Percentiles rank a stretch among this genome's conserved stretches.
Evolutionary conservation across 2,329 filamentous ascomycete genomes (phyloP).

Genomic region (Aspergillus versicolor): DNA sequence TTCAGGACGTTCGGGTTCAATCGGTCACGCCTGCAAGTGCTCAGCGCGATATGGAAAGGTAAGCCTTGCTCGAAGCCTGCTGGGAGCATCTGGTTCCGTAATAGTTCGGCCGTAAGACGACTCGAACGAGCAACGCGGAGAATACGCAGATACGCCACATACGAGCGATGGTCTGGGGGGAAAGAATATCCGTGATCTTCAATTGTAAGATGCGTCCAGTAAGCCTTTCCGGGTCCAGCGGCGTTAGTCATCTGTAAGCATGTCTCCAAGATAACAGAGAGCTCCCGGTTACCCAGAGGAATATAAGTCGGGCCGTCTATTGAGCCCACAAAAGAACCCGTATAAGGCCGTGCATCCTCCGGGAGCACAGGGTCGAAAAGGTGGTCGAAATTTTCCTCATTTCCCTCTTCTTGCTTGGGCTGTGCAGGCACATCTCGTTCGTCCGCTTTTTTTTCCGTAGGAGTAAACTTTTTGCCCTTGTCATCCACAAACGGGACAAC

Average conservation of each 20-base stretch:
- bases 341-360: not conserved
- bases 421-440: not conserved
- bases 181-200: slow-evolving; percentile 52
- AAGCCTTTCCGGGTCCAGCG: slow-evolving; percentile 64
- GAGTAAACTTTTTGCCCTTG: slow-evolving; percentile 17
- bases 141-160: slow-evolving; percentile 65
- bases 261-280: slow-evolving; percentile 69
- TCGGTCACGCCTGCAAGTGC: slow-evolving; percentile 71
- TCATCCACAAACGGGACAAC: slow-evolving; percentile 34
- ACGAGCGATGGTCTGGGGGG: slow-evolving; percentile 70
- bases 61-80: slow-evolving; percentile 45
- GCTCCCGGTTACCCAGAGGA: slow-evolving; percentile 52
- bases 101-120: slow-evolving; percentile 56
- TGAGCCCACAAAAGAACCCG: not conserved
- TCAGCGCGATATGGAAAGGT: slow-evolving; percentile 71
- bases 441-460: not conserved
- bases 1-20: slow-evolving; percentile 69
- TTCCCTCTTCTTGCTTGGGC: slow-evolving; percentile 21
- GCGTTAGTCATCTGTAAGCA: slow-evolving; percentile 58
- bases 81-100: slow-evolving; percentile 55
- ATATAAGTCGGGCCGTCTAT: slow-evolving; percentile 37
- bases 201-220: slow-evolving; percentile 73
- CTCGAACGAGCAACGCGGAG: slow-evolving; percentile 68
- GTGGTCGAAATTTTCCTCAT: slow-evolving; percentile 28
- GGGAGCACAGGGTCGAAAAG: slow-evolving; percentile 38